Base-by-base conservation (phyloP, 163 green algal genomes). In the Volvox carteri region DNA sequence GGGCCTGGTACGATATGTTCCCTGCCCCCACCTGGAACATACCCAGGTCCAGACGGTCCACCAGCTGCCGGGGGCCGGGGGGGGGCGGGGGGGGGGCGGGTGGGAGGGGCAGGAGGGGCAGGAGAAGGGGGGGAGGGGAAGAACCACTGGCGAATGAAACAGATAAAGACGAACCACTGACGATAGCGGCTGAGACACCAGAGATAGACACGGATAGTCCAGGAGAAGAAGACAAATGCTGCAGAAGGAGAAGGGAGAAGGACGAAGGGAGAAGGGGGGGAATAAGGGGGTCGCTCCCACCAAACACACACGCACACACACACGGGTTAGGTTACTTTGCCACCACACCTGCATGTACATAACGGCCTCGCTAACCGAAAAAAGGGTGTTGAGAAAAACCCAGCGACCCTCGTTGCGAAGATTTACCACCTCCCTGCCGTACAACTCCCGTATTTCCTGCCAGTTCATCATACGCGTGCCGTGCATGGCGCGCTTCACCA, bases 341-440 rank as follows among this genome's bases (percentile, higher is more conserved):
- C 75, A 25, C 2, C 86, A 2, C 87, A 95, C 95, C 95, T 98
- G 96, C 94, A 97, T 96, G 93, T 98, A 99, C 92, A 99, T 96
- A 81, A 98, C 95, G 4, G 96, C 97, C 83, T 92, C 87, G 12
- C 60, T 85, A 60, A 97, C 14, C 33, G 86, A 96, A 94, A 99
- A 99, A 0, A 99, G 92, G 0, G 97, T 99, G 95, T 99, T 99
- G 86, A 99, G 94, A 90, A 99, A 99, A 72, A 95, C 90, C 91
- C 94, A 99, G 75, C 97, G 94, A 4, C 81, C 88, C 91, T 98
- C 95, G 72, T 98, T 96, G 37, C 91, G 86, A 46, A 99, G 94
- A 72, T 98, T 96, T 28, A 99, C 95, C 50, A 97, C 90, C 90
- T 98, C 95, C 5, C 97, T 93, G 44, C 93, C 96, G 89, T 98